phyloP scores from a whole-genome alignment of 106 monocot genomes.

The Acanthochlamys bracteata region DNA sequence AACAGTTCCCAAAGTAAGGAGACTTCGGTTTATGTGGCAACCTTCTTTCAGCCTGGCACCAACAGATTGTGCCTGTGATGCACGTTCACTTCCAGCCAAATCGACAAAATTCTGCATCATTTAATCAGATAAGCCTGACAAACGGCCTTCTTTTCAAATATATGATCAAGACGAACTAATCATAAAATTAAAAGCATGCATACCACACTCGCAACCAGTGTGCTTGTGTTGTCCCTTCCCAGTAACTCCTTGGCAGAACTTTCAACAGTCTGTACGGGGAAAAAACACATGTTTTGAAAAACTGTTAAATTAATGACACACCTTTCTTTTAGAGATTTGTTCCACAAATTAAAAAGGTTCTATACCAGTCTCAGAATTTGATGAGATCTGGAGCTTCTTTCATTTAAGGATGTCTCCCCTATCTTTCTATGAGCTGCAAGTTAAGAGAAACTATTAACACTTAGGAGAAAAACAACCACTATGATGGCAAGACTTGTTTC shows the following conservation, averaged over 20 bases:
- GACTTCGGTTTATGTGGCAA: constrained; percentile 92
- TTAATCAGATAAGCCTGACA: not conserved
- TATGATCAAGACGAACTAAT: not conserved
- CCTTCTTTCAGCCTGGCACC: constrained; percentile 92
- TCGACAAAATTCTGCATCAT: constrained; percentile 89
- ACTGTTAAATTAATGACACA: not conserved
- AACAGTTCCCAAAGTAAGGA: constrained; percentile 91
- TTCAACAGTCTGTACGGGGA: constrained; percentile 66
- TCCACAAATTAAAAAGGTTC: constrained; percentile 3
- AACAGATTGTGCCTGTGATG: constrained; percentile 82
- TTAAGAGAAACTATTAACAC: constrained; percentile 2
- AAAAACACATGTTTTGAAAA: constrained; percentile 1
- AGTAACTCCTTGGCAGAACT: constrained; percentile 88
- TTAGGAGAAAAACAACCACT: not conserved
- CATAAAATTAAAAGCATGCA: not conserved
- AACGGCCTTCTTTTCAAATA: not conserved
- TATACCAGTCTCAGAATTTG: constrained; percentile 93
- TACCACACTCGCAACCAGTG: constrained; percentile 88
- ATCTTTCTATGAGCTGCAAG: constrained; percentile 79
- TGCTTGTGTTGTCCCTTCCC: constrained; percentile 66
- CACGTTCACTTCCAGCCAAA: constrained; percentile 96
- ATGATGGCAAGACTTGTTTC: constrained; percentile 3
- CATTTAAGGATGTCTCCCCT: constrained; percentile 93
- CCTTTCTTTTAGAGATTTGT: not conserved
- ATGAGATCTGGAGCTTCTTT: constrained; percentile 97